These are phyloP conservation scores for Nemania sp. DNA, from an alignment of 2,329 filamentous ascomycete species.

Conservation along the genomic window DNA sequence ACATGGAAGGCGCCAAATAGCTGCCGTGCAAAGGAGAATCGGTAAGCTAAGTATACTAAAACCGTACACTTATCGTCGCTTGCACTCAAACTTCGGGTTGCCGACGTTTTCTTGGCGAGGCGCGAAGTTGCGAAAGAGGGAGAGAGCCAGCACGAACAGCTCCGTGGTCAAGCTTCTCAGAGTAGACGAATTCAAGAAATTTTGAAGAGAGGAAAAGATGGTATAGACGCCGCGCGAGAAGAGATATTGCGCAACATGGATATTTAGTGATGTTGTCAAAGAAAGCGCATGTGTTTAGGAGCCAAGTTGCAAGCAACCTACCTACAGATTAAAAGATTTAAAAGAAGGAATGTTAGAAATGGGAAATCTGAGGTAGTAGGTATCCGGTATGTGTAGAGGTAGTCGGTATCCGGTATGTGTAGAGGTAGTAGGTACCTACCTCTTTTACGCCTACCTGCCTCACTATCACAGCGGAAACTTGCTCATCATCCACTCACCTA, in stretches of 20 bases:
- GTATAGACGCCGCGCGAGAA: neutral
- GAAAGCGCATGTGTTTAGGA: neutral
- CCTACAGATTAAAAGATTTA: neutral
- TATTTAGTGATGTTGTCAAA: neutral
- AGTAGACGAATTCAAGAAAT: neutral
- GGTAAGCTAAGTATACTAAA: neutral
- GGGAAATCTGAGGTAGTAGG: neutral
- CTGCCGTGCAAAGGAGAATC: neutral
- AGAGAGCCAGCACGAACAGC: neutral
- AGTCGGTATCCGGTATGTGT: no score
- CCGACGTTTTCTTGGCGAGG: neutral
- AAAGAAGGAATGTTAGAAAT: no score
- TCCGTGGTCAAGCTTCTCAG: neutral
- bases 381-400: neutral
- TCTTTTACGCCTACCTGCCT: neutral
- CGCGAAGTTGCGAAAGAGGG: neutral
- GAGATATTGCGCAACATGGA: neutral
- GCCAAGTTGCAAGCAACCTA: neutral
- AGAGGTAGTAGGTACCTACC: no score
- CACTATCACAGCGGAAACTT: constrained; percentile 28
- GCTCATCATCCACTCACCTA: constrained; percentile 19
- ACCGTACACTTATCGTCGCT: constrained; percentile 1
- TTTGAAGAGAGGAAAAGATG: neutral
- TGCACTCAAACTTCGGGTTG: neutral
- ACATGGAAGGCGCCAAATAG: neutral